These are phyloP conservation scores for Acephala macrosclerotiorum DNA, from an alignment of 2,329 filamentous ascomycete genomes.

Conservation along the genomic window DNA sequence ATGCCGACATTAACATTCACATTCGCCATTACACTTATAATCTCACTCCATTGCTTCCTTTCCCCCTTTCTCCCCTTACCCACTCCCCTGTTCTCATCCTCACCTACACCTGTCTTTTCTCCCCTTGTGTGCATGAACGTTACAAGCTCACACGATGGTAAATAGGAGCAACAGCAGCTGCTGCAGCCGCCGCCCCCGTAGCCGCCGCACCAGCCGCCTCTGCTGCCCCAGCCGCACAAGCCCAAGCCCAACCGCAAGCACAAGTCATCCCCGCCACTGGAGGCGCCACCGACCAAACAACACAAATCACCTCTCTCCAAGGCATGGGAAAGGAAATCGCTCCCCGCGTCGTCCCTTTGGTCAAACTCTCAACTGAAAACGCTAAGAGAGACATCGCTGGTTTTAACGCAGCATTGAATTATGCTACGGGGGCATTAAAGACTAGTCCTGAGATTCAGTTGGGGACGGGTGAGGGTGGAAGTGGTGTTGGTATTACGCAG, in stretches of 20 bases:
- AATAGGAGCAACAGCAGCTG: slow-evolving; percentile 44
- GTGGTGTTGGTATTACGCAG: slow-evolving; percentile 50
- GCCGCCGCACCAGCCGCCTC: slow-evolving; percentile 40
- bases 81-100: background rate
- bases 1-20: background rate
- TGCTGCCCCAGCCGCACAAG: slow-evolving; percentile 41
- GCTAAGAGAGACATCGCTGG: slow-evolving; percentile 49
- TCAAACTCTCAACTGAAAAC: slow-evolving; percentile 22
- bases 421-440: slow-evolving; percentile 48
- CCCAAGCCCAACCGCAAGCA: slow-evolving; percentile 21
- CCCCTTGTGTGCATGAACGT: background rate
- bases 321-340: slow-evolving; percentile 58
- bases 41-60: background rate
- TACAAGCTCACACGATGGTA: background rate
- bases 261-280: slow-evolving; percentile 25
- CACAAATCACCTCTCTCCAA: slow-evolving; percentile 53
- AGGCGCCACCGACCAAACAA: slow-evolving; percentile 41
- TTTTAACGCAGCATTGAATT: slow-evolving; percentile 51
- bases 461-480: slow-evolving; percentile 49
- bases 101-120: background rate
- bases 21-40: background rate
- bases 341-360: slow-evolving; percentile 45
- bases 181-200: slow-evolving; percentile 39
- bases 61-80: background rate
- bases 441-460: slow-evolving; percentile 50